Conservation (phyloP, 2,329 filamentous ascomycete genomes). For the Neofusicoccum umdonicola region DNA sequence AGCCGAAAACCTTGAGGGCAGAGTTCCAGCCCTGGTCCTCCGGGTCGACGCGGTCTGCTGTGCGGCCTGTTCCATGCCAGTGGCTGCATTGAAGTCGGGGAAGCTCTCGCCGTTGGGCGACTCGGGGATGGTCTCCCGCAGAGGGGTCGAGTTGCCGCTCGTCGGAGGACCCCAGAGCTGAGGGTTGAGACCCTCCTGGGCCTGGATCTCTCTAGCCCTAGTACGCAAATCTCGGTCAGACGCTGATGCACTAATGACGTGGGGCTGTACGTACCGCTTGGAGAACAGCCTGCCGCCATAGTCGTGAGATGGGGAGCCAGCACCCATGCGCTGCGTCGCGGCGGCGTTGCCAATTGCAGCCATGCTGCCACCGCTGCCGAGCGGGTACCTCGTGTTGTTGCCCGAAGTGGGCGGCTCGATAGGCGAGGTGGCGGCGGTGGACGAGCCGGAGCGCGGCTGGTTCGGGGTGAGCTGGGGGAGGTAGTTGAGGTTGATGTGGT, state of each 20-base stretch:
- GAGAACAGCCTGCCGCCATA: slow-evolving; percentile 76
- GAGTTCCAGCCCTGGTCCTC: slow-evolving; percentile 85
- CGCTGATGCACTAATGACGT: neutral
- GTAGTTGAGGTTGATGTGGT: slow-evolving; percentile 80
- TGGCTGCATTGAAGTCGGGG: slow-evolving; percentile 77
- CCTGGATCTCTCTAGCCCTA: slow-evolving; percentile 94
- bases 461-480: slow-evolving; percentile 65
- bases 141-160: slow-evolving; percentile 91
- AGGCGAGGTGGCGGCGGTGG: slow-evolving; percentile 76
- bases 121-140: slow-evolving; percentile 96
- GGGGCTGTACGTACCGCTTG: slow-evolving; percentile 71
- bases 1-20: slow-evolving; percentile 91
- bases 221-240: slow-evolving; percentile 14
- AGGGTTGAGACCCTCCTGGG: slow-evolving; percentile 80
- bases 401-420: slow-evolving; percentile 67
- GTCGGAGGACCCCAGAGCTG: slow-evolving; percentile 89
- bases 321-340: slow-evolving; percentile 68
- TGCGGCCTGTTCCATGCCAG: slow-evolving; percentile 54
- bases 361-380: slow-evolving; percentile 65
- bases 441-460: slow-evolving; percentile 73
- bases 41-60: slow-evolving; percentile 56
- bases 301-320: slow-evolving; percentile 96
- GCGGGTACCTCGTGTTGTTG: slow-evolving; percentile 64
- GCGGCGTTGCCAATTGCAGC: slow-evolving; percentile 51
- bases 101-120: slow-evolving; percentile 91